Percentiles rank a stretch among this genome's conserved stretches.
phyloP scores from a whole-genome alignment of 1,139 yeast species.

The Hyphopichia burtonii region DNA sequence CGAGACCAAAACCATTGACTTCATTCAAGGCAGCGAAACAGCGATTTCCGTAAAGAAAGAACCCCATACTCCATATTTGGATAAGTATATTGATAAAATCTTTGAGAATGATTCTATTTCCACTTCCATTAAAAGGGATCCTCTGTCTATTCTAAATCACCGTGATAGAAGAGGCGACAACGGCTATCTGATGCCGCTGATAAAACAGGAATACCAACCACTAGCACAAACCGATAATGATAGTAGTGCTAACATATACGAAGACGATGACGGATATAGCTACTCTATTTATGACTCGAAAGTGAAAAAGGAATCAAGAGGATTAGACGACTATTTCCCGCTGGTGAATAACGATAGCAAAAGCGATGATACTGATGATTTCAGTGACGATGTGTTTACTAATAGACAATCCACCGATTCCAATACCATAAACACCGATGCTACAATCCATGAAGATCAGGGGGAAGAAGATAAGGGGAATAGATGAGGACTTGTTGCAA shows the following conservation, averaged over 20 bases:
- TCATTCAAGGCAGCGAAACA: neutral
- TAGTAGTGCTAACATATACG: slow-evolving; percentile 3
- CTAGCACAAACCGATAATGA: neutral
- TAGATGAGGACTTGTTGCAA: neutral
- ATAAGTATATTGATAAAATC: neutral
- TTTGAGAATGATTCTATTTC: neutral
- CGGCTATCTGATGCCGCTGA: neutral
- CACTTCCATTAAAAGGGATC: neutral
- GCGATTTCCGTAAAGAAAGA: neutral
- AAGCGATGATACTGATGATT: neutral
- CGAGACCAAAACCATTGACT: neutral
- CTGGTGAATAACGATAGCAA: neutral
- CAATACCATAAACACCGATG: neutral
- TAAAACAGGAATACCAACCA: neutral
- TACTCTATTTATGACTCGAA: slow-evolving; percentile 2
- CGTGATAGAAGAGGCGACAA: neutral
- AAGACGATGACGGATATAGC: slow-evolving; percentile 10
- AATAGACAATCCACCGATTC: neutral
- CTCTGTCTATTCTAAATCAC: neutral
- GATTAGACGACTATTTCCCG: neutral
- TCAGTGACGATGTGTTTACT: neutral
- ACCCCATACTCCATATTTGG: neutral
- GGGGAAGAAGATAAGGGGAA: neutral
- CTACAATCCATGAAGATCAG: slow-evolving; percentile 3
- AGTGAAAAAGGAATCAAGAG: no score